Percentiles rank a stretch among this genome's conserved stretches.
phyloP scores from a whole-genome alignment of 1,284 basidiomycete species.

The Lentinus polychrous region DNA sequence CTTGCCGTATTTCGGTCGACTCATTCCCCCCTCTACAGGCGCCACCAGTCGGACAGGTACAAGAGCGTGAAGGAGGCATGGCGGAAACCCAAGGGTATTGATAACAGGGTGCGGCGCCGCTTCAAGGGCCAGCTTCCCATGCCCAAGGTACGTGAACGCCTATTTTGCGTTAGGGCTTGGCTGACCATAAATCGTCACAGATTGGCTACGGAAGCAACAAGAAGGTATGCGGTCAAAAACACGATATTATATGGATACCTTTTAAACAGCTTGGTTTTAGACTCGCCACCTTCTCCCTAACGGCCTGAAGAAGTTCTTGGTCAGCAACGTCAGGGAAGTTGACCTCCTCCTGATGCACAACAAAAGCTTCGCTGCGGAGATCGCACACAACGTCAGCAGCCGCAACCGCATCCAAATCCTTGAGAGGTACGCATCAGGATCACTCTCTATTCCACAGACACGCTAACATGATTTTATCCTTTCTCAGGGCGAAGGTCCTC shows the following conservation, averaged over 20 bases:
- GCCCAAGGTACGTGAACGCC: slow-evolving; percentile 70
- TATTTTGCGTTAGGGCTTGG: background rate
- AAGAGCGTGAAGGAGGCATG: slow-evolving; percentile 93
- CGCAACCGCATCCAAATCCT: slow-evolving; percentile 94
- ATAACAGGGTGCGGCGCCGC: slow-evolving; percentile 90
- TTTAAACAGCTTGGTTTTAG: slow-evolving; percentile 24
- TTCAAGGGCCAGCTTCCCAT: slow-evolving; percentile 95
- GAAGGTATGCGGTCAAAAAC: slow-evolving; percentile 34
- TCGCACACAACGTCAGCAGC: slow-evolving; percentile 96
- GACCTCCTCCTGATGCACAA: slow-evolving; percentile 98
- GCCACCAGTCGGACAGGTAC: slow-evolving; percentile 97
- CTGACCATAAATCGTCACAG: slow-evolving; percentile 23
- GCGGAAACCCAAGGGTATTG: slow-evolving; percentile 98
- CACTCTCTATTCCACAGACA: slow-evolving; percentile 7
- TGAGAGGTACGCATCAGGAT: slow-evolving; percentile 59
- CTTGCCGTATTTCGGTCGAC: slow-evolving; percentile 8
- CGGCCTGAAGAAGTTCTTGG: slow-evolving; percentile 90
- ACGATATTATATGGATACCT: background rate
- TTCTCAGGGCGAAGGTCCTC: slow-evolving; percentile 76
- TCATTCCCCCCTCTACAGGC: slow-evolving; percentile 42
- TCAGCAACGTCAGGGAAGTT: slow-evolving; percentile 87
- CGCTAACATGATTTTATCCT: slow-evolving; percentile 4
- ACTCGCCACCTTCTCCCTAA: slow-evolving; percentile 93
- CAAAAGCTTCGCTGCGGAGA: slow-evolving; percentile 93
- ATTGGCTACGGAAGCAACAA: slow-evolving; percentile 86